Evolutionary conservation across 345 rosid species (phyloP).

Genomic region (Euphorbia tirucalli): DNA sequence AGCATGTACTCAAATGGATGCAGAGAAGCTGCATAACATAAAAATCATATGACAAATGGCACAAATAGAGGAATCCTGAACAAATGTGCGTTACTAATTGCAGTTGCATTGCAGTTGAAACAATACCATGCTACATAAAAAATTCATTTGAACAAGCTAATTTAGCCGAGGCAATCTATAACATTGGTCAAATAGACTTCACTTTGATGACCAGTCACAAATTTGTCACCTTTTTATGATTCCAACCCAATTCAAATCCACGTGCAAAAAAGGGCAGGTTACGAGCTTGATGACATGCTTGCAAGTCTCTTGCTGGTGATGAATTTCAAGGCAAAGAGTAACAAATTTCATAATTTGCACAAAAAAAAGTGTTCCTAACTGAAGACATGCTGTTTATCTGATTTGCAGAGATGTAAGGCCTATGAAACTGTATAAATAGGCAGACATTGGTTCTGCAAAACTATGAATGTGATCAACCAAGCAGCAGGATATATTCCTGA

Average conservation of each 20-base stretch:
- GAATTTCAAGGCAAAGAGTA: neutral
- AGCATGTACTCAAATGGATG: too few relatives aligned
- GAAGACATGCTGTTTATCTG: neutral
- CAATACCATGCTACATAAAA: neutral
- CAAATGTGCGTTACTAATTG: neutral
- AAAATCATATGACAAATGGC: neutral
- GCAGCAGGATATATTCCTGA: neutral
- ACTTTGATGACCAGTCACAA: neutral
- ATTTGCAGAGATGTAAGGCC: neutral
- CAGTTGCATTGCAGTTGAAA: neutral
- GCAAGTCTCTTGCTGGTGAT: neutral
- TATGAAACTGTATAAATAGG: neutral
- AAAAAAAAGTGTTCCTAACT: neutral
- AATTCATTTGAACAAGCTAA: neutral
- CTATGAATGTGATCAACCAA: neutral
- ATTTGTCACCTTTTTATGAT: neutral
- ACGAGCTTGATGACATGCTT: neutral
- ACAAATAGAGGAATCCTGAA: neutral
- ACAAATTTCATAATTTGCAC: neutral
- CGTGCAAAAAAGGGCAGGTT: neutral
- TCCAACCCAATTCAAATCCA: too few relatives aligned
- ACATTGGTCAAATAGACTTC: neutral
- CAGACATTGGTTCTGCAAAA: neutral
- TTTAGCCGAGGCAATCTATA: too few relatives aligned
- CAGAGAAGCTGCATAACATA: neutral